Evolutionary conservation across 108 stramenopile species (phyloP), one percentile per base, ranked within the genome.

Genomic region (Cyclotella choctawhatcheeana): DNA sequence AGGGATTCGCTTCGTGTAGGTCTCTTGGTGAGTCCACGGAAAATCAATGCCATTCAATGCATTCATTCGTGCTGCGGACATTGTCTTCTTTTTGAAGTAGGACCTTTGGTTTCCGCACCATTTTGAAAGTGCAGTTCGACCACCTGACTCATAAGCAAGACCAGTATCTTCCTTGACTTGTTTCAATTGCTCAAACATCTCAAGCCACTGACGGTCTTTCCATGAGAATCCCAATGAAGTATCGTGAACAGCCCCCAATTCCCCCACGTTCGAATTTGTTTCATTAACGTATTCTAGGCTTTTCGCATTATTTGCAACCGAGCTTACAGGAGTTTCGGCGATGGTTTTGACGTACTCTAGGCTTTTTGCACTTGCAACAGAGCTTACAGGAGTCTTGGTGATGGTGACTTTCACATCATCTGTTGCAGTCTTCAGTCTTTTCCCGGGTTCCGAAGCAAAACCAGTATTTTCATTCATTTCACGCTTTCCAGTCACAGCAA

Each of bases 401-500:
- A 6, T 12, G 12, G 37, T 12, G 12, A 12, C 37, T 8, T 6
- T 12, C 12, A 8, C 37, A 40, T 6, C 37, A 40, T 40, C 6
- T 8, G 37, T 12, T 6, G 6, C 37, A 6, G 37, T 40, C 37
- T 40, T 40, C 8, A 40, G 8, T 12, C 12, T 40, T 40, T 40
- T 40, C 37, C 6, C 6, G 12, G 37, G 12, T n/a, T n/a, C n/a
- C n/a, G n/a, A n/a, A n/a, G n/a, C 37, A 40, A 12, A 40, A 6
- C 12, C 37, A 40, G n/a, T n/a, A n/a, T n/a, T n/a, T n/a, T n/a
- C n/a, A 40, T 8, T 40, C 37, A 48, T 8, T 48, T 48, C 17
- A 48, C n/a, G 4, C 47, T 48, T n/a, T 48, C n/a, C 17, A 48
- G 47, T n/a, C n/a, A 48, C 8, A n/a, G 47, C 47, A 48, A n/a